Evolutionary conservation across 495 filamentous ascomycete genomes (phyloP), one percentile per base, ranked within the genome.

Genomic region (Penicillium odoratum): DNA sequence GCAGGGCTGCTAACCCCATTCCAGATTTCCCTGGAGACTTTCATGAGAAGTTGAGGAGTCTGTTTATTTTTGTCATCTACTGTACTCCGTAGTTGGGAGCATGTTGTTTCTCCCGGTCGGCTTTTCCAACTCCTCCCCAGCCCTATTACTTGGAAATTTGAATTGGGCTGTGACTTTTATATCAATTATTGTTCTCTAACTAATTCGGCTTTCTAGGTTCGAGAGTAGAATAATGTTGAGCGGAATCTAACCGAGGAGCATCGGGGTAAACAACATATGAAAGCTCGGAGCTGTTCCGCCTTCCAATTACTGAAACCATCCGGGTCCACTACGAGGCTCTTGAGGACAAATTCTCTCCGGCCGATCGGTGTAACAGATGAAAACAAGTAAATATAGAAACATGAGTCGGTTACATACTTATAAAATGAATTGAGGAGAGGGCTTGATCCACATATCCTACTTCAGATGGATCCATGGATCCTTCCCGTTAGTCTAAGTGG

Each of bases 251-350:
- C 50, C 50, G 50, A 34, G 15, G 18, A 40, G 18, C 26, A 26
- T 52, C 34, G 33, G 50, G 7, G 42, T 15, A 43, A 46, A 46
- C 44, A 25, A 16, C 6, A 7, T 7, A 1, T 33, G 9, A 33
- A 33, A 40, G 3, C 15, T 40, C 45, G 45, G 45, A 25, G n/a
- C 8, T 26, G 18, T 47, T 47, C 45, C 50, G 36, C 25, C 28
- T n/a, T n/a, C 6, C 15, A n/a, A 40, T 40, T 16, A 40, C 38
- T 1, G 3, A 15, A 16, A 40, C 16, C 38, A 26, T 4, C 2
- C 7, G 33, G 28, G 11, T 54, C 56, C 61, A 59, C 55, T 43
- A 53, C 56, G 56, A 63, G 61, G 61, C 61, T 59, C 61, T 63
- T 43, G 21, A 30, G 36, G 36, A 44, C 25, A 53, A 42, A 42